phyloP scores from a whole-genome alignment of 2,329 filamentous ascomycete species.

The Didymella exigua region DNA sequence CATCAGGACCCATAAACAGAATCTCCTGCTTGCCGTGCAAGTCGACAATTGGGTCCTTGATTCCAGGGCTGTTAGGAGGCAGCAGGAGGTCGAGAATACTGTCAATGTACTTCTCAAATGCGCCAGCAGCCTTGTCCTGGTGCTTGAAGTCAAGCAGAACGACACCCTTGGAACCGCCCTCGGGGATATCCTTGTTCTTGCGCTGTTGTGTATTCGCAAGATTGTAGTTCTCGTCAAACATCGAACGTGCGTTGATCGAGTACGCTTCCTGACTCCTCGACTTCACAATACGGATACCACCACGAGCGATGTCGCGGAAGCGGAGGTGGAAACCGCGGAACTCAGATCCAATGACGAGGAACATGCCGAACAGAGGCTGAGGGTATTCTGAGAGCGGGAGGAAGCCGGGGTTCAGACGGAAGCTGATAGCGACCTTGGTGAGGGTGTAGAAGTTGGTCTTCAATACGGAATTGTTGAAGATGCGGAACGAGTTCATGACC shows the following conservation, averaged over 20 bases:
- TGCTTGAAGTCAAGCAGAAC: constrained; percentile 92
- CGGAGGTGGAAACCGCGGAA: constrained; percentile 96
- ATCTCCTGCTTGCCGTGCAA: constrained; percentile 95
- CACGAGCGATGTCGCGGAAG: constrained; percentile 95
- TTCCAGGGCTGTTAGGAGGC: constrained; percentile 87
- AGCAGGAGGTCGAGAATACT: constrained; percentile 94
- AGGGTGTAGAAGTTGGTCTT: constrained; percentile 99
- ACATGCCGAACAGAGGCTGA: constrained; percentile 95
- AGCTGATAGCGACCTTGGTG: constrained; percentile 96
- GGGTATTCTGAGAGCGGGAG: constrained; percentile 91
- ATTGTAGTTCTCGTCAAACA: constrained; percentile 99
- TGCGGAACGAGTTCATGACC: constrained; percentile 95
- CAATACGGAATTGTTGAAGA: constrained; percentile 90
- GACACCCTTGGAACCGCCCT: constrained; percentile 97
- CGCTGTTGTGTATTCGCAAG: constrained; percentile 97
- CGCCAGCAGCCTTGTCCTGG: constrained; percentile 88
- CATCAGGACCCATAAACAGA: constrained; percentile 96
- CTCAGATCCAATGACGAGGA: constrained; percentile 95
- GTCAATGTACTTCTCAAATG: constrained; percentile 99
- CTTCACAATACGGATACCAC: constrained; percentile 98
- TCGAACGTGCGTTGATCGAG: constrained; percentile 90
- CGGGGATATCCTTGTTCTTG: constrained; percentile 99
- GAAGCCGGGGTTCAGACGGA: constrained; percentile 89
- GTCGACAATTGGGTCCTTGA: constrained; percentile 98
- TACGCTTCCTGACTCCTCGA: constrained; percentile 96